Evolutionary conservation across 2,329 filamentous ascomycete species (phyloP).

Genomic region (Claviceps sp.): DNA sequence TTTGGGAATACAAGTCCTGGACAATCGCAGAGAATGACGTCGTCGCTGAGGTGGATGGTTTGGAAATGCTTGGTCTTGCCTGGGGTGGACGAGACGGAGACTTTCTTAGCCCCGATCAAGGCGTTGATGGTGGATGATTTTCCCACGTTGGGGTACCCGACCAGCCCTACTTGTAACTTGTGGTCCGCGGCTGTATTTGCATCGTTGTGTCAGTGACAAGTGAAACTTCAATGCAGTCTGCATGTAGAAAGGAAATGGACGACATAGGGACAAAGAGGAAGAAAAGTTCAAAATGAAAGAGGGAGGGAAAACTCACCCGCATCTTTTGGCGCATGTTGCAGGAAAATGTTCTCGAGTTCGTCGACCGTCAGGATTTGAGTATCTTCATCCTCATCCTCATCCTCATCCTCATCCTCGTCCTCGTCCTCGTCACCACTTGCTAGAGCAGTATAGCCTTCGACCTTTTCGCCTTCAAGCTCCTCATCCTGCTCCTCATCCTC

Average conservation of each 20-base stretch:
- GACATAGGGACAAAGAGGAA: no score
- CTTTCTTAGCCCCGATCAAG: conserved; percentile 95
- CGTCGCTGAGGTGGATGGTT: conserved; percentile 84
- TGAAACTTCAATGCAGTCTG: not conserved
- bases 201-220: conserved; percentile 6
- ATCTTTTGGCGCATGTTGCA: conserved; percentile 50
- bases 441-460: conserved; percentile 20
- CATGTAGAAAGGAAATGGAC: not conserved
- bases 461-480: conserved; percentile 22
- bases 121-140: conserved; percentile 99
- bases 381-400: conserved; percentile 32
- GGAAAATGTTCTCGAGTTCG: conserved; percentile 79
- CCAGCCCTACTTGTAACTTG: conserved; percentile 82
- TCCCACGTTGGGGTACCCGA: conserved; percentile 96
- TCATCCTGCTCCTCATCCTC: conserved; percentile 24
- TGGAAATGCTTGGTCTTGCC: conserved; percentile 99
- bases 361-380: conserved; percentile 83
- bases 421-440: conserved; percentile 26
- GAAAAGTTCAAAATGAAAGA: no score
- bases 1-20: conserved; percentile 97
- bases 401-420: conserved; percentile 19
- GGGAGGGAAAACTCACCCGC: conserved; percentile 26
- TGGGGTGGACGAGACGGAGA: conserved; percentile 91
- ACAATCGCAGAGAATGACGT: conserved; percentile 90
- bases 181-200: conserved; percentile 27